Evolutionary conservation across 768 basidiomycete genomes (phyloP).

Genomic region (Boletus huronensis): DNA sequence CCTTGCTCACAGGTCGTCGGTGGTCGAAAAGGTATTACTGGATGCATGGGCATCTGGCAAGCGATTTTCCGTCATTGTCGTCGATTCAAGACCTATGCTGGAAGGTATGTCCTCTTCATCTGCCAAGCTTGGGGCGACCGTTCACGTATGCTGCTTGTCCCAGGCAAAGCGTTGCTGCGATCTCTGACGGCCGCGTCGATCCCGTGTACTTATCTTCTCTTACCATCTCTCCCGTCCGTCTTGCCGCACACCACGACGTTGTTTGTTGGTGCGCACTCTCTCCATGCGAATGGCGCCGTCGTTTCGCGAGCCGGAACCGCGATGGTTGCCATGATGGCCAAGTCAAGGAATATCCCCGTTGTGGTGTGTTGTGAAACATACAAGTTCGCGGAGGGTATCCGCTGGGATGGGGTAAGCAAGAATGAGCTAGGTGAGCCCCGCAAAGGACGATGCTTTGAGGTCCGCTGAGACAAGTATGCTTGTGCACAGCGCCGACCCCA

Average conservation of each 20-base stretch:
- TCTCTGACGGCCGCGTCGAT: conserved; percentile 66
- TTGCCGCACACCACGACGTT: conserved; percentile 82
- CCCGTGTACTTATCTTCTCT: conserved; percentile 87
- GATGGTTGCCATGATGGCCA: conserved; percentile 94
- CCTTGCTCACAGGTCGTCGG: conserved; percentile 66
- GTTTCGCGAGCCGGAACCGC: conserved; percentile 95
- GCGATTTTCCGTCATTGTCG: conserved; percentile 84
- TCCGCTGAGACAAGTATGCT: conserved; percentile 1
- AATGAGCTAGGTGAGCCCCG: conserved; percentile 81
- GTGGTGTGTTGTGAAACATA: conserved; percentile 98
- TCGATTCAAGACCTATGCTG: conserved; percentile 91
- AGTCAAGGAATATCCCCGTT: conserved; percentile 84
- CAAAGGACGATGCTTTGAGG: background rate
- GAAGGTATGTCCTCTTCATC: conserved; percentile 55
- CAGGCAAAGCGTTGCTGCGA: conserved; percentile 77
- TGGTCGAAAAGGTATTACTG: conserved; percentile 87
- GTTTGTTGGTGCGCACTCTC: conserved; percentile 88
- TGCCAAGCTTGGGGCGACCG: background rate
- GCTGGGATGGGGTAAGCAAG: conserved; percentile 91
- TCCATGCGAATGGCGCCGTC: conserved; percentile 92
- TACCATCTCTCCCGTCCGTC: conserved; percentile 77
- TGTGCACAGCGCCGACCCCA: conserved; percentile 26
- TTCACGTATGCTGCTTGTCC: conserved; percentile 1
- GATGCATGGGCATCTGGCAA: conserved; percentile 72
- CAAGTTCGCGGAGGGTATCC: conserved; percentile 92